A percentile compares a stretch with the other conserved stretches of the same genome.
phyloP scores from a whole-genome alignment of 768 basidiomycete genomes.

The Trametes gibbosa region DNA sequence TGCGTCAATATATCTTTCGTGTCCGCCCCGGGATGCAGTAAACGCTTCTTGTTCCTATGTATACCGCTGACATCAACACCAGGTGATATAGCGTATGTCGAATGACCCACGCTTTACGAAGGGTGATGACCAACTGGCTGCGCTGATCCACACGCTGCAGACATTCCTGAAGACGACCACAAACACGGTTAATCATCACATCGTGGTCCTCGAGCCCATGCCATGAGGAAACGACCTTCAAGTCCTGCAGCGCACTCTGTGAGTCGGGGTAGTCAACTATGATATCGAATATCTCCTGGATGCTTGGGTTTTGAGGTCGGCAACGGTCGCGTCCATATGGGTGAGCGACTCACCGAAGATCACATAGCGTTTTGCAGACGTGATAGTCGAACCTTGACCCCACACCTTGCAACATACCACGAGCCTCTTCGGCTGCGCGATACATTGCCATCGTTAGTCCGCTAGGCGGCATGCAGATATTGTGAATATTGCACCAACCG shows the following conservation, averaged over 20 bases:
- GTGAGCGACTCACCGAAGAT: slow-evolving; percentile 60
- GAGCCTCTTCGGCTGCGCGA: slow-evolving; percentile 65
- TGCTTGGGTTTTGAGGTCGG: slow-evolving; percentile 35
- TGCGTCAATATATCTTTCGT: slow-evolving; percentile 86
- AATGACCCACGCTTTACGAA: slow-evolving; percentile 71
- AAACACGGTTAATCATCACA: not conserved
- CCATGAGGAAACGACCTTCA: slow-evolving; percentile 51
- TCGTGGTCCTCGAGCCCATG: not conserved
- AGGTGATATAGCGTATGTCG: not conserved
- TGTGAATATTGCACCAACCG: slow-evolving; percentile 36
- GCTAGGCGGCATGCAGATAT: not conserved
- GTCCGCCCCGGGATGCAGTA: slow-evolving; percentile 94
- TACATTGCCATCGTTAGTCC: too few species aligned
- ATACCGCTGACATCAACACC: not conserved
- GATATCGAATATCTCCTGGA: slow-evolving; percentile 90
- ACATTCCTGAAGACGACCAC: slow-evolving; percentile 54
- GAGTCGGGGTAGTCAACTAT: slow-evolving; percentile 95
- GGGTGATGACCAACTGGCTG: slow-evolving; percentile 64
- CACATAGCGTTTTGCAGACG: slow-evolving; percentile 86
- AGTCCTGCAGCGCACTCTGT: slow-evolving; percentile 76
- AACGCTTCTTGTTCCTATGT: slow-evolving; percentile 74
- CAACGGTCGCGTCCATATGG: not conserved
- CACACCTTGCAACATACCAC: slow-evolving; percentile 70
- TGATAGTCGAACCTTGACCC: slow-evolving; percentile 89
- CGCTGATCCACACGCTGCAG: slow-evolving; percentile 80